Evolutionary conservation across 495 filamentous ascomycete species (phyloP).

Genomic region (Xeromyces bisporus): DNA sequence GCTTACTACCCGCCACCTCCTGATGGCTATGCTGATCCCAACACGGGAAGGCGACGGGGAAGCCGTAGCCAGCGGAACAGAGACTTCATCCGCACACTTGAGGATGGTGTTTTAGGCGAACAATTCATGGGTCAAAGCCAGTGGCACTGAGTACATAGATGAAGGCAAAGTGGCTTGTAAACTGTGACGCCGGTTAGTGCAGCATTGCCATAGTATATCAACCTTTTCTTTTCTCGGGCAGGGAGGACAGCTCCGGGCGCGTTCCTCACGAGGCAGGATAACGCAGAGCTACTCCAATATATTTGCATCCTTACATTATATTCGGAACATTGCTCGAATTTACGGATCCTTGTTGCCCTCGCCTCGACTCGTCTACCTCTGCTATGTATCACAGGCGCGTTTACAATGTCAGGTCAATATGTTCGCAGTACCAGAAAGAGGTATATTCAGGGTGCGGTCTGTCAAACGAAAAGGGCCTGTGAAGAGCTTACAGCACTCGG

Average conservation of each 20-base stretch:
- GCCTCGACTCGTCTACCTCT: no score
- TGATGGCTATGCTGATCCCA: conserved; percentile 57
- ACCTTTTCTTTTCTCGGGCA: conserved; percentile 5
- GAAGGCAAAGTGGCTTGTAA: conserved; percentile 1
- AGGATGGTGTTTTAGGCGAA: conserved; percentile 82
- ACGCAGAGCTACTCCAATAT: conserved; percentile 7
- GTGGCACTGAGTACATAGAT: conserved; percentile 34
- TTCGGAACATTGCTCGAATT: conserved; percentile 3
- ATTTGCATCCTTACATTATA: conserved; percentile 4
- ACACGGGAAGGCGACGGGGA: conserved; percentile 47
- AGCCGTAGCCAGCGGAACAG: conserved; percentile 57
- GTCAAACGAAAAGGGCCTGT: no score
- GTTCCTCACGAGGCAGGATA: conserved; percentile 2
- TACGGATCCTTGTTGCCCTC: background rate
- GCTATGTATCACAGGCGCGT: no score
- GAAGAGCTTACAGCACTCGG: no score
- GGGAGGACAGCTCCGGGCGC: conserved; percentile 4
- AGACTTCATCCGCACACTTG: conserved; percentile 84
- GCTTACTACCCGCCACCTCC: conserved; percentile 96
- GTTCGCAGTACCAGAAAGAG: no score
- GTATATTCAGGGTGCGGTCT: no score
- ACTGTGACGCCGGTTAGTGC: background rate
- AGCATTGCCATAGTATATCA: background rate
- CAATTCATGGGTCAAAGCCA: conserved; percentile 50
- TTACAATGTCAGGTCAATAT: no score